Evolutionary conservation across 495 filamentous ascomycete species (phyloP).

Genomic region (Aeminium ludgeri): DNA sequence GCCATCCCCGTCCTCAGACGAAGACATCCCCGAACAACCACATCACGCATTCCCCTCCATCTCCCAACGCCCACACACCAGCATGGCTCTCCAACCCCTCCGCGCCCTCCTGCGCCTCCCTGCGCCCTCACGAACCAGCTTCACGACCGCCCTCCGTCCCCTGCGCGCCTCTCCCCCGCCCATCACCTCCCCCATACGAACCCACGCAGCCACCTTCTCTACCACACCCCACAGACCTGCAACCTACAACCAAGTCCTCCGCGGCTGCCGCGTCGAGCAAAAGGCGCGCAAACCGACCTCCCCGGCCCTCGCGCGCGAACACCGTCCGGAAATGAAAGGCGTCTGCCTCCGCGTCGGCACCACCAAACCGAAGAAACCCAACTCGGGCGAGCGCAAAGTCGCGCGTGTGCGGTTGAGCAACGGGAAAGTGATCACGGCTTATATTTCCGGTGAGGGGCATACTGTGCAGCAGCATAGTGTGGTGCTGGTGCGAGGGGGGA

Average conservation of each 20-base stretch:
- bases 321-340: constrained; percentile 63
- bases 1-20: too few species aligned
- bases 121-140: constrained; percentile 4
- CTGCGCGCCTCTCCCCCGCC: neutral
- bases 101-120: constrained; percentile 11
- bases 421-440: constrained; percentile 70
- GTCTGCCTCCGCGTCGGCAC: constrained; percentile 86
- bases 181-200: neutral
- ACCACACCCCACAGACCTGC: constrained; percentile 11
- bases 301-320: constrained; percentile 55
- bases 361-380: constrained; percentile 95
- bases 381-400: constrained; percentile 86
- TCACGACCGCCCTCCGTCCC: constrained; percentile 2
- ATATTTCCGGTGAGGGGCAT: constrained; percentile 93
- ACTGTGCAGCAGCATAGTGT: constrained; percentile 98
- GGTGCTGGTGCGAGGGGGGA: constrained; percentile 77
- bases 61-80: neutral
- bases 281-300: constrained; percentile 67
- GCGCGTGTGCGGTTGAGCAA: constrained; percentile 75
- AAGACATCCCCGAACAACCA: neutral
- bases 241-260: constrained; percentile 31
- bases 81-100: constrained; percentile 7
- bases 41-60: neutral
- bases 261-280: constrained; percentile 61
- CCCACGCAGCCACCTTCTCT: constrained; percentile 13